These are phyloP conservation scores for Ichthyophthirius multifiliis DNA, from an alignment of 169 alveolate genomes.

Conservation along the genomic window DNA sequence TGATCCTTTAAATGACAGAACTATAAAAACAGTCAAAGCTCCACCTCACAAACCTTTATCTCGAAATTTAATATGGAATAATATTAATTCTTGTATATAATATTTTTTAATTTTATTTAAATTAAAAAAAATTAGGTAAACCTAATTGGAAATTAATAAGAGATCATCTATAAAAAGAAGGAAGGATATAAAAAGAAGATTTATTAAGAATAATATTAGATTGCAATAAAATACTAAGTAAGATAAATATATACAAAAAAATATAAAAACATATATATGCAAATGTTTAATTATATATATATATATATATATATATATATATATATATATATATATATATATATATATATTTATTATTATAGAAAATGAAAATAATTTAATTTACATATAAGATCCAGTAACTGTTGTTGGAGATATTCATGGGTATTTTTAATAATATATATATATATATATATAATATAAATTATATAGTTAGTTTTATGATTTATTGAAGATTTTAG, in stretches of 20 bases:
- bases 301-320: too few species aligned
- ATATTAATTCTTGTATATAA: not conserved
- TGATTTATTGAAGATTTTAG: conserved; percentile 69
- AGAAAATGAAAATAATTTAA: too few species aligned
- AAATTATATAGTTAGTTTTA: conserved; percentile 49
- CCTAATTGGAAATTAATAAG: conserved; percentile 65
- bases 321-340: not conserved
- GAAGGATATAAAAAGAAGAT: conserved; percentile 54
- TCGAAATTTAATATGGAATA: conserved; percentile 27
- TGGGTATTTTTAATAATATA: not conserved
- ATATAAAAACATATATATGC: too few species aligned
- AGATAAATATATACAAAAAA: too few species aligned
- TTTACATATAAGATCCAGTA: conserved; percentile 13
- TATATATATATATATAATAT: not conserved
- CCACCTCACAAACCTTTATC: conserved; percentile 60
- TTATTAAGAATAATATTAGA: conserved; percentile 38
- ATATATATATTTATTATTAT: not conserved
- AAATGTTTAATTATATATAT: conserved; percentile 31
- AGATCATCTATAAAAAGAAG: conserved; percentile 59
- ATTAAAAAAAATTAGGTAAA: conserved; percentile 10
- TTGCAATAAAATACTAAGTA: conserved; percentile 43
- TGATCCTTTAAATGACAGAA: conserved; percentile 57
- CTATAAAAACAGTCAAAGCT: conserved; percentile 42
- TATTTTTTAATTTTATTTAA: too few species aligned
- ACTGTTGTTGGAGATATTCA: conserved; percentile 8